These are phyloP conservation scores for Zychaea mexicana DNA, from an alignment of 371 early-diverging fungal species.

Conservation along the genomic window DNA sequence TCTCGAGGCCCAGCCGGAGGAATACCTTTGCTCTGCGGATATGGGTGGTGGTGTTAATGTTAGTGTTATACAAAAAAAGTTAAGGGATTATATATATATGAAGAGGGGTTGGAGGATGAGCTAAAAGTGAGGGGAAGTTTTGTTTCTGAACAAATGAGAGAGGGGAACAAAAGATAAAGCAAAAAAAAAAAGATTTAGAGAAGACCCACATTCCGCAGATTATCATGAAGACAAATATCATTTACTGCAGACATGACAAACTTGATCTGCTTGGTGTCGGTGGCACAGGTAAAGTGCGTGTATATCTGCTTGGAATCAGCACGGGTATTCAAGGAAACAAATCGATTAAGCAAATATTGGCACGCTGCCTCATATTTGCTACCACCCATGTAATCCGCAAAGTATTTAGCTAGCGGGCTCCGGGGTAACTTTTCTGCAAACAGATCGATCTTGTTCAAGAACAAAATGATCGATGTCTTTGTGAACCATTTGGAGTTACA, in stretches of 20 bases:
- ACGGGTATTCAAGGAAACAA: slow-evolving; percentile 43
- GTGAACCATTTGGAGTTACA: slow-evolving; percentile 81
- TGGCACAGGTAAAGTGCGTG: slow-evolving; percentile 63
- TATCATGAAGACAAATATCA: slow-evolving; percentile 71
- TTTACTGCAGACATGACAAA: slow-evolving; percentile 78
- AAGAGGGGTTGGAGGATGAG: too few relatives aligned
- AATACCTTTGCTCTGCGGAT: too few relatives aligned
- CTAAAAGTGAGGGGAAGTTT: too few relatives aligned
- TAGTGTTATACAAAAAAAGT: too few relatives aligned
- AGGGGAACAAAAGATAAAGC: not conserved
- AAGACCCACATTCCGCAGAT: slow-evolving; percentile 65
- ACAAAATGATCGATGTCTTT: slow-evolving; percentile 80
- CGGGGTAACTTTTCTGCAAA: slow-evolving; percentile 71
- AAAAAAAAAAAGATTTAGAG: slow-evolving; percentile 34
- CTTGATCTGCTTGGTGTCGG: slow-evolving; percentile 75
- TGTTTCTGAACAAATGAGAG: not conserved
- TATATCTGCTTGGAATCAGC: slow-evolving; percentile 48
- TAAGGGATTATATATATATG: too few relatives aligned
- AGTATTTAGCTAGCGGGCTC: slow-evolving; percentile 67
- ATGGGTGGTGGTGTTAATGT: too few relatives aligned
- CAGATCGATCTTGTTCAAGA: slow-evolving; percentile 85
- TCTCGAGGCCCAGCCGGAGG: too few relatives aligned
- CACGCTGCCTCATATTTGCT: slow-evolving; percentile 67
- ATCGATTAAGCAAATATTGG: slow-evolving; percentile 46
- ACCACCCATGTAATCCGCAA: slow-evolving; percentile 74